Conservation (phyloP, 2,329 filamentous ascomycete genomes). For the Thelonectria rubi region DNA sequence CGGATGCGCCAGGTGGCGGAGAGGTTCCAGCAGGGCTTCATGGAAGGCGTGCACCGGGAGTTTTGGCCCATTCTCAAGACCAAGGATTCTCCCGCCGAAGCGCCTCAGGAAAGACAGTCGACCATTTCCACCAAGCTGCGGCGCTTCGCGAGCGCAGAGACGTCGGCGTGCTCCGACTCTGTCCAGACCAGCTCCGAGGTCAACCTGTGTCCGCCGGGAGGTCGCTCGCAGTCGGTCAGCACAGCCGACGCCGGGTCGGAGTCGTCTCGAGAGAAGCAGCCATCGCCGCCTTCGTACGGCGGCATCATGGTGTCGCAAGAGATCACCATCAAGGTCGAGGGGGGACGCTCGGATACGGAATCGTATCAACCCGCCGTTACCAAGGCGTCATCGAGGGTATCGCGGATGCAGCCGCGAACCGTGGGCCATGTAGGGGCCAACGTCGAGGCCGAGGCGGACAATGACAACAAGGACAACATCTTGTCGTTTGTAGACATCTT, state of each 20-base stretch:
- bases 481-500: conserved; percentile 39
- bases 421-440: conserved; percentile 40
- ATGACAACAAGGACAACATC: conserved; percentile 25
- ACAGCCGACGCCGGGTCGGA: conserved; percentile 27
- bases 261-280: conserved; percentile 32
- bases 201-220: conserved; percentile 34
- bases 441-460: conserved; percentile 30
- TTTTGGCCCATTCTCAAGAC: conserved; percentile 59
- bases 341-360: conserved; percentile 19
- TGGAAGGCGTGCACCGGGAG: conserved; percentile 68
- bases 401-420: conserved; percentile 36
- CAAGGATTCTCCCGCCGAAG: conserved; percentile 16
- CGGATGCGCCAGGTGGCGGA: conserved; percentile 71
- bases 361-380: conserved; percentile 13
- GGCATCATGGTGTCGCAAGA: conserved; percentile 72
- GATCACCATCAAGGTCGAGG: conserved; percentile 61
- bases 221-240: conserved; percentile 25
- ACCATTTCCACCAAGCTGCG: conserved; percentile 25
- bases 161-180: conserved; percentile 25
- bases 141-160: conserved; percentile 28
- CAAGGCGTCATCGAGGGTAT: conserved; percentile 19
- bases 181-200: conserved; percentile 38
- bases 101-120: conserved; percentile 6
- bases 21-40: conserved; percentile 67
- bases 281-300: conserved; percentile 46